Conservation (phyloP, 78 protist genomes). For the Trichosphaerium sp. region DNA sequence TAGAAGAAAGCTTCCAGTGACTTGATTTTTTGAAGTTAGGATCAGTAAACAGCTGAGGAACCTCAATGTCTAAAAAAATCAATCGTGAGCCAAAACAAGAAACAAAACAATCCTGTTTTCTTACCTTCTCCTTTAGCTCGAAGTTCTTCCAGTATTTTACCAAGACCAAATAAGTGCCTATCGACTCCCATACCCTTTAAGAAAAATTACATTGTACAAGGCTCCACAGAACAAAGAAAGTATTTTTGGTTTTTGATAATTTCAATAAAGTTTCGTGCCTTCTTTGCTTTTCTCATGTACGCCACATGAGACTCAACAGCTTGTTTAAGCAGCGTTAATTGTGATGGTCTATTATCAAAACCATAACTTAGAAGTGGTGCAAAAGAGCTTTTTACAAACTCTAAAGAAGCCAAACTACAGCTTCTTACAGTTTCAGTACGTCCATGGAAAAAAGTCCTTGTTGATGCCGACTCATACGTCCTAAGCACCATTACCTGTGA, state of each 20-base stretch:
- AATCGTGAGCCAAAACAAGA: too few relatives aligned
- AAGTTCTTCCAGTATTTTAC: neutral
- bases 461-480: constrained; percentile 40
- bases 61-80: neutral
- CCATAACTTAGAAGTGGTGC: neutral
- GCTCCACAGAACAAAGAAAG: too few relatives aligned
- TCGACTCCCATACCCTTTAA: neutral
- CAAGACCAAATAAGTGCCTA: neutral
- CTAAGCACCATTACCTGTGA: neutral
- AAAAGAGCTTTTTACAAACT: neutral
- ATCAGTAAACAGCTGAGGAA: neutral
- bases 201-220: too few relatives aligned
- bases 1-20: neutral
- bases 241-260: too few relatives aligned
- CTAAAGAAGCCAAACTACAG: neutral
- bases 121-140: too few relatives aligned
- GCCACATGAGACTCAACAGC: neutral
- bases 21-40: neutral
- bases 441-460: constrained; percentile 27
- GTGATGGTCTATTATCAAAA: neutral
- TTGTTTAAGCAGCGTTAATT: neutral
- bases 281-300: neutral
- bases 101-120: too few relatives aligned
- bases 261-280: too few relatives aligned
- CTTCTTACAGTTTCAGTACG: constrained; percentile 46